Evolutionary conservation across 208 protist genomes (phyloP), one percentile per base, ranked within the genome.

Genomic region (Angomonas ambiguus): DNA sequence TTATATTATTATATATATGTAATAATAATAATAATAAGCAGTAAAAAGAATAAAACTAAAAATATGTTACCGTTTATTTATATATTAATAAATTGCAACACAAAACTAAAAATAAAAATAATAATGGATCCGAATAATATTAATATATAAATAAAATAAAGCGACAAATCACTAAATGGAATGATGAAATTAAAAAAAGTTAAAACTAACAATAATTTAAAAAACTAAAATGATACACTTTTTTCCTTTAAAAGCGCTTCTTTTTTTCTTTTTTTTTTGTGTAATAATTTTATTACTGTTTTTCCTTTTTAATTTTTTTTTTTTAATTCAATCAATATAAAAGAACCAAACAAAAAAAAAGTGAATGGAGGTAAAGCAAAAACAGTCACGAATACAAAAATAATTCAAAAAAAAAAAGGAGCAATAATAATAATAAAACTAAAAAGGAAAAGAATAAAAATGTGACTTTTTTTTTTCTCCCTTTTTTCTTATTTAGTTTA

Each of bases 81-180:
- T 30, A 48, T 13, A 5, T 5, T 6, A 64, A 11, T 22, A 64
- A 56, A 31, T 56, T 18, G 49, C 27, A 22, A 13, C 16, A 55
- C 51, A 35, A 27, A 51, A 0, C 55, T 16, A 5, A 30, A 56
- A 20, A 1, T 60, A 62, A 58, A 28, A 58, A 13, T 22, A 59
- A 66, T 61, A 66, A 65, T 62, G 22, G 42, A 66, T 3, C n/a
- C 4, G 30, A 31, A 41, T 13, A n/a, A n/a, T 20, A 56, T 10
- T 38, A 66, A 66, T 55, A 66, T 16, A n/a, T 10, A 10, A 28
- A 66, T 13, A 48, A 66, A 56, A 51, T 34, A 32, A 48, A 63
- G 55, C 30, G 5, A 60, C 11, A 48, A 48, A 18, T 48, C 18
- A 48, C 41, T 48, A 20, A 20, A 48, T 48, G 41, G 41, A 56